Conservation (phyloP, 805 yeast genomes). For the Brettanomyces sp. region DNA sequence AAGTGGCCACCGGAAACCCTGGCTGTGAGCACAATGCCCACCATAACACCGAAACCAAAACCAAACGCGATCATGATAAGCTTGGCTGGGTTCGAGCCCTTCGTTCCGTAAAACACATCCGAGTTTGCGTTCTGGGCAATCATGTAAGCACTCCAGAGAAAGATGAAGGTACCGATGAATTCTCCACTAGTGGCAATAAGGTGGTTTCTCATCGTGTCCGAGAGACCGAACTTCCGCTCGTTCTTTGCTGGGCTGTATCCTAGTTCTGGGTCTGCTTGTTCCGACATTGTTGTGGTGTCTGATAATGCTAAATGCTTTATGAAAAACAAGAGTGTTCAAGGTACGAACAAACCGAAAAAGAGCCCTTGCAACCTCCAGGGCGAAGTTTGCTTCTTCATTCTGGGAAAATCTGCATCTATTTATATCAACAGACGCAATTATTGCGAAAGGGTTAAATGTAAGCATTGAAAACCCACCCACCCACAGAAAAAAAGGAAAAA, state of each 20-base stretch:
- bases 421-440: neutral
- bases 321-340: no score
- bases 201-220: slow-evolving; percentile 46
- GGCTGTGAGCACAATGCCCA: slow-evolving; percentile 57
- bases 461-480: no score
- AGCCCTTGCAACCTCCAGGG: neutral
- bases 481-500: no score
- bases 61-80: slow-evolving; percentile 76
- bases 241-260: slow-evolving; percentile 31
- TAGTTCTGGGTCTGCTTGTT: slow-evolving; percentile 31
- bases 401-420: neutral
- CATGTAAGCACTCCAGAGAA: slow-evolving; percentile 71
- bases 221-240: slow-evolving; percentile 27
- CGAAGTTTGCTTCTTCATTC: neutral
- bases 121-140: slow-evolving; percentile 74
- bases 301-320: neutral
- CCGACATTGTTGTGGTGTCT: neutral
- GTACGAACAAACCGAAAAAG: neutral
- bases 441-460: no score
- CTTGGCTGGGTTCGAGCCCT: slow-evolving; percentile 47
- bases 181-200: slow-evolving; percentile 67
- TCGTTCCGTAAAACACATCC: slow-evolving; percentile 22
- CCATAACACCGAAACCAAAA: slow-evolving; percentile 79
- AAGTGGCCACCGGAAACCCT: slow-evolving; percentile 84
- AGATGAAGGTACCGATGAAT: slow-evolving; percentile 78